Evolutionary conservation across 345 rosid species (phyloP), one percentile per base, ranked within the genome.

Genomic region (Citrus reticulata): DNA sequence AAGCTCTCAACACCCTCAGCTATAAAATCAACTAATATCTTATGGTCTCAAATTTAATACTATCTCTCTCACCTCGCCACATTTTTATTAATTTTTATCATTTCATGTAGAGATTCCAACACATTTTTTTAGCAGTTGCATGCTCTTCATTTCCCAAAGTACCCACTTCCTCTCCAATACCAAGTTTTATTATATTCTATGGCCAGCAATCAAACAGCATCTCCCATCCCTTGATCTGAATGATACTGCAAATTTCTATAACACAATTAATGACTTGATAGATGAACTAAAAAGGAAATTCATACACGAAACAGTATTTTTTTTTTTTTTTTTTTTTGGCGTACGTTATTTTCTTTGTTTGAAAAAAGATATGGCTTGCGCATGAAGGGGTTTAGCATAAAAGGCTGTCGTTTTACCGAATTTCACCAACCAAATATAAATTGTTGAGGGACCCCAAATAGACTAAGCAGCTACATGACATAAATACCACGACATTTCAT

Each of bases 1-100:
- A 84, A 80, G 89, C 90, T 78, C 86, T 80, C 88, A 82, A 70
- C 87, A 78, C 81, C 84, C 84, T 81, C 81, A 35, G 51, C 81
- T 57, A 78, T 80, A 74, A 70, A 46, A 70, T 54, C 54, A 77
- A 69, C 79, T 75, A 70, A 67, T 74, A 60, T 63, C 80, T 65
- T 82, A 76, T 68, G 77, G 66, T 32, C 81, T 76, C 20, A 59
- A 49, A 70, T 77, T 85, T 66, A 77, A 32, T 80, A 58, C 77
- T 49, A 19, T 4, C 71, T 74, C 68, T 17, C 42, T 16, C 70
- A 32, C 20, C 42, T 39, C 14, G 46, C 57, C 58, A 1, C 39
- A 0, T 4, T 67, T 64, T 7, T 51, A 5, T 19, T 34, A 9
- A 6, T 27, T 34, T 32, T 65, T 30, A 63, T 6, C 34, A 29